These are phyloP conservation scores for Eucalyptus decipiens DNA, from an alignment of 345 rosid genomes.

Conservation along the genomic window DNA sequence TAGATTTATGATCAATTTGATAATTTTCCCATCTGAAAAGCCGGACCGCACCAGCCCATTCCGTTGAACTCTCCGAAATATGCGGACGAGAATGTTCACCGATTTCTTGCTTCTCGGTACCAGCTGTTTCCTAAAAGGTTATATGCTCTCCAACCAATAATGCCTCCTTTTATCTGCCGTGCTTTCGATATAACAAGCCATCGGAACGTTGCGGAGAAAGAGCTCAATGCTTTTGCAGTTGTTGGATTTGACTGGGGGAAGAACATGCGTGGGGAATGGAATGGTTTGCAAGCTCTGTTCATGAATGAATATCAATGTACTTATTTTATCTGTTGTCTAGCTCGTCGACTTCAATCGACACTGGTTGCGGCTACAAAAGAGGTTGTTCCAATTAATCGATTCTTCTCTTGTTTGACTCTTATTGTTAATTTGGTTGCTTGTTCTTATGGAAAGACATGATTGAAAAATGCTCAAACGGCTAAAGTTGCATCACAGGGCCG, in stretches of 20 bases:
- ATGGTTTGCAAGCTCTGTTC: neutral
- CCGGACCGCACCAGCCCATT: neutral
- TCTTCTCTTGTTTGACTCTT: neutral
- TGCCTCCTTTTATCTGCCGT: neutral
- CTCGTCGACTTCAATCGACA: neutral
- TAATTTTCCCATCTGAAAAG: too few relatives aligned
- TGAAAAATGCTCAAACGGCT: too few relatives aligned
- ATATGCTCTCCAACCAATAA: neutral
- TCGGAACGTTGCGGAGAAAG: neutral
- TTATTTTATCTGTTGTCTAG: neutral
- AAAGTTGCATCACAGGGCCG: too few relatives aligned
- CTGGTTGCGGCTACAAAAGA: neutral
- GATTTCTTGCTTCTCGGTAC: neutral
- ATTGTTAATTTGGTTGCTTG: neutral
- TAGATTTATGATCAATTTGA: too few relatives aligned
- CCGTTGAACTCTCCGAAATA: neutral
- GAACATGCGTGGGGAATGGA: neutral
- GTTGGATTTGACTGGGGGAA: neutral
- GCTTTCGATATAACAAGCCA: neutral
- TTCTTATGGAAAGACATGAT: neutral
- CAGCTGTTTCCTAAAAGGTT: neutral
- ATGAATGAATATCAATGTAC: too few relatives aligned
- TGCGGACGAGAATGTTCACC: neutral
- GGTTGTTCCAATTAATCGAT: neutral
- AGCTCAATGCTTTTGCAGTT: neutral